These are phyloP conservation scores for Penicillium sp. DNA, from an alignment of 2,329 filamentous ascomycete species.

Conservation along the genomic window DNA sequence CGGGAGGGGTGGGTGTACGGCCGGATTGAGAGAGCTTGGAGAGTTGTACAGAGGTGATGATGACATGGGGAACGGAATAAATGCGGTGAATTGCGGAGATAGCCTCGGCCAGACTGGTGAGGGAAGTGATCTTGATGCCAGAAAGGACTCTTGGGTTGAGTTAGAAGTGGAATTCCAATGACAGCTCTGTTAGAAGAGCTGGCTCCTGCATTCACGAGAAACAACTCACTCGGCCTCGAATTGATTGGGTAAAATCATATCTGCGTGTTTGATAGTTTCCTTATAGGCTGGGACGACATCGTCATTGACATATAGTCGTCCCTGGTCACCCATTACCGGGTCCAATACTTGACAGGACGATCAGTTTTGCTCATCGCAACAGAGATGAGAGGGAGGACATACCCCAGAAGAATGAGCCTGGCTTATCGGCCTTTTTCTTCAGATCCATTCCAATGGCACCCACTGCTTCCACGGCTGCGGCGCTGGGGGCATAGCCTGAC, in stretches of 20 bases:
- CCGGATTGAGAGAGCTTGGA: conserved; percentile 54
- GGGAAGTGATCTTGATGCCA: conserved; percentile 78
- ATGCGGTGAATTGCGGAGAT: conserved; percentile 76
- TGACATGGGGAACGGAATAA: conserved; percentile 80
- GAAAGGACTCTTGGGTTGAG: conserved; percentile 70
- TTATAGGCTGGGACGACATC: conserved; percentile 93
- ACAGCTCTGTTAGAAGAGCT: background rate
- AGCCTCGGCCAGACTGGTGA: conserved; percentile 72
- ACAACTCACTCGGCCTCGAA: conserved; percentile 86
- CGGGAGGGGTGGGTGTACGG: conserved; percentile 33
- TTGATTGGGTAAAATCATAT: conserved; percentile 93
- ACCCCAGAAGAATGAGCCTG: conserved; percentile 89
- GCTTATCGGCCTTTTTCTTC: conserved; percentile 65
- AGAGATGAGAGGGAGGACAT: conserved; percentile 21
- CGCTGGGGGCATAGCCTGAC: conserved; percentile 91
- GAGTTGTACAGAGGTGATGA: conserved; percentile 88
- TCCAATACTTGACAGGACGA: conserved; percentile 68
- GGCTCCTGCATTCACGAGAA: too few species aligned
- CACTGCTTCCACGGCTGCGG: conserved; percentile 79
- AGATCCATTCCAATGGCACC: conserved; percentile 83
- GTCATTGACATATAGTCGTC: conserved; percentile 84
- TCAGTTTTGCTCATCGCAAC: conserved; percentile 5
- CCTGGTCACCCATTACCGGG: conserved; percentile 98
- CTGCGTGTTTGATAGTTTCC: conserved; percentile 75
- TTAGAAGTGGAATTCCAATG: background rate